phyloP scores from a whole-genome alignment of 805 yeast genomes.

The Nakazawaea laoshanensis region DNA sequence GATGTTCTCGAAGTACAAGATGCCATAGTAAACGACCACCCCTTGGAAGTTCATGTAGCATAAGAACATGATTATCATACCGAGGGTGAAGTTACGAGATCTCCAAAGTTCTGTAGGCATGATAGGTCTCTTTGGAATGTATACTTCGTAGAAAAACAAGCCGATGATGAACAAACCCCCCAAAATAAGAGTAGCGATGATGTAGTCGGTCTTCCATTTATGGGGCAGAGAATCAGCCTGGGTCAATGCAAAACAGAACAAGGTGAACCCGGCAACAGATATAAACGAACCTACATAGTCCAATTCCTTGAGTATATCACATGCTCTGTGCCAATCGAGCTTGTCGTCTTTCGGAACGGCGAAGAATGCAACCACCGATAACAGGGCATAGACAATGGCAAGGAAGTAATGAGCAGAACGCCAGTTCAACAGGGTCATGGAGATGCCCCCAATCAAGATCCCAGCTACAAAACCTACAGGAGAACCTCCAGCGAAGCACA shows the following conservation, averaged over 20 bases:
- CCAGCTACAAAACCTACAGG: constrained; percentile 39
- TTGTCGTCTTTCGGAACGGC: constrained; percentile 28
- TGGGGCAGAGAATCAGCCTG: constrained; percentile 30
- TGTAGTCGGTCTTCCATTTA: constrained; percentile 39
- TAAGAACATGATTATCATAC: constrained; percentile 27
- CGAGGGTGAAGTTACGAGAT: constrained; percentile 26
- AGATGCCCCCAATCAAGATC: constrained; percentile 33
- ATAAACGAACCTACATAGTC: constrained; percentile 38
- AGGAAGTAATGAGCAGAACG: constrained; percentile 31
- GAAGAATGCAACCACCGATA: constrained; percentile 13
- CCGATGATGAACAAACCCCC: constrained; percentile 25
- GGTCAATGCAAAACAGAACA: constrained; percentile 35
- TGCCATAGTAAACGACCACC: constrained; percentile 27
- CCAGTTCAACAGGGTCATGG: constrained; percentile 31
- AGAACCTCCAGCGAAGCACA: constrained; percentile 36
- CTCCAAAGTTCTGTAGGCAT: constrained; percentile 38
- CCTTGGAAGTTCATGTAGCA: constrained; percentile 37
- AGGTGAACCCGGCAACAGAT: constrained; percentile 28
- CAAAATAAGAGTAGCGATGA: constrained; percentile 31
- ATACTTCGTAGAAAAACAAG: constrained; percentile 28
- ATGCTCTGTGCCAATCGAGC: constrained; percentile 18
- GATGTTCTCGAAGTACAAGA: constrained; percentile 34
- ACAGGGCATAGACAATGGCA: constrained; percentile 25
- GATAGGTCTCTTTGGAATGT: constrained; percentile 31
- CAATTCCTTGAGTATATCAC: constrained; percentile 16